Evolutionary conservation across 2,329 filamentous ascomycete species (phyloP).

Genomic region (Sclerotinia minor): DNA sequence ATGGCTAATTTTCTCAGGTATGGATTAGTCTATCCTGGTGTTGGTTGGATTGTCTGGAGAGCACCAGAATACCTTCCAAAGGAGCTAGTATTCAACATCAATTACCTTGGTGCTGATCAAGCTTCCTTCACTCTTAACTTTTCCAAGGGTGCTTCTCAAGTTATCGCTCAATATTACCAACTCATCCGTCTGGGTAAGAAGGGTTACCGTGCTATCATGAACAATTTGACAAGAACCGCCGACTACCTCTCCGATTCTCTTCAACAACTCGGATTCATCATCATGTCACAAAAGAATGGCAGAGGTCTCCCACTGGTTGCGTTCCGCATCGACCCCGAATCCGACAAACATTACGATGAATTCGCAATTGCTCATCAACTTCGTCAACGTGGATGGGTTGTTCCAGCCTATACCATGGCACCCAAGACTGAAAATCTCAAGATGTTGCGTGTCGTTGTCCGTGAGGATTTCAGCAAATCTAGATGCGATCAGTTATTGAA

Average conservation of each 20-base stretch:
- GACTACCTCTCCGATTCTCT: conserved; percentile 81
- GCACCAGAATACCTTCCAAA: conserved; percentile 75
- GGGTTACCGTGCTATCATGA: conserved; percentile 91
- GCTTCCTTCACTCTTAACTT: conserved; percentile 97
- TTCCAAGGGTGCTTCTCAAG: conserved; percentile 89
- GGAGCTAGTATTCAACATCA: conserved; percentile 98
- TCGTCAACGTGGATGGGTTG: conserved; percentile 85
- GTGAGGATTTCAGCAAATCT: conserved; percentile 84
- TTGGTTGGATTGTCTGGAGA: conserved; percentile 93
- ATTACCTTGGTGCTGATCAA: conserved; percentile 95
- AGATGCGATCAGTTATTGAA: conserved; percentile 76
- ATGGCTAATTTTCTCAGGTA: conserved; percentile 45
- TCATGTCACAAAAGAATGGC: conserved; percentile 80
- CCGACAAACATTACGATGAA: conserved; percentile 65
- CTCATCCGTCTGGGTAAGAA: conserved; percentile 91
- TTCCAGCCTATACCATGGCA: conserved; percentile 96
- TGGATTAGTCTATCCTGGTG: conserved; percentile 79
- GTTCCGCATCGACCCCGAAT: conserved; percentile 68
- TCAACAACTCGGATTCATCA: conserved; percentile 74
- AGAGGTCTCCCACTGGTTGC: conserved; percentile 85
- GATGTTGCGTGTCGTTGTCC: conserved; percentile 88
- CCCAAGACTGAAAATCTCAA: conserved; percentile 69
- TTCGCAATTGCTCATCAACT: conserved; percentile 82
- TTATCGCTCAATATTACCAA: conserved; percentile 97
- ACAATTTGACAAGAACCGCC: conserved; percentile 84